Evolutionary conservation across 1,139 yeast species (phyloP), one percentile per base, ranked within the genome.

Genomic region (Sugiyamaella novakii): DNA sequence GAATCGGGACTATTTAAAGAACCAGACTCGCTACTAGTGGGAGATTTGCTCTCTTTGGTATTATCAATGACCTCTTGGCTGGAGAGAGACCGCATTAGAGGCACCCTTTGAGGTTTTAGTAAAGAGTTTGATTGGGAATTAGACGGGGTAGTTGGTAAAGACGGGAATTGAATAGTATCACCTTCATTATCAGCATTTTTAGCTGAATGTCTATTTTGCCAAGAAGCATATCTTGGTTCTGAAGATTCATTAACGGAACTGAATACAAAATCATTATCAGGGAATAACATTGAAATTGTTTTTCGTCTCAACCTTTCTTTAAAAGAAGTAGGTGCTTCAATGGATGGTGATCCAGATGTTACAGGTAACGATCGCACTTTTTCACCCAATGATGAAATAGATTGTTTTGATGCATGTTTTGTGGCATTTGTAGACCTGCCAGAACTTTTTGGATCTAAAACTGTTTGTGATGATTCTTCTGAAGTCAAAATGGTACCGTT

Each of bases 61-160:
- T 30, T 35, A 10, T 45, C 39, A 12, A 27, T 14, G 6, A 46
- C 50, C 3, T 49, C 51, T 37, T 45, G 54, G 42, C 42, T 47
- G n/a, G 44, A 54, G 12, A 29, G 43, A 24, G 51, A 45, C 36
- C 42, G 45, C 36, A 33, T 46, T 25, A 36, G 30, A 22, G 36
- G 54, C 34, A 31, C 35, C 39, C 49, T 33, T 8, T 27, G 12
- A 21, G 50, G 21, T 14, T 14, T 22, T 19, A 14, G 25, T 15
- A 25, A 29, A n/a, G 47, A 17, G 5, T 24, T 39, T 1, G 41
- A 7, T 7, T 12, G 41, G 2, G 41, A 14, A 3, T 30, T 28
- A 5, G 35, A 39, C 11, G 43, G 27, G 14, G 35, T 39, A n/a
- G 43, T 28, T 5, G 34, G 29, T 5, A 39, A 7, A 12, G 29